Evolutionary conservation across 495 filamentous ascomycete genomes (phyloP).

Genomic region (Aspergillus saccharolyticus): DNA sequence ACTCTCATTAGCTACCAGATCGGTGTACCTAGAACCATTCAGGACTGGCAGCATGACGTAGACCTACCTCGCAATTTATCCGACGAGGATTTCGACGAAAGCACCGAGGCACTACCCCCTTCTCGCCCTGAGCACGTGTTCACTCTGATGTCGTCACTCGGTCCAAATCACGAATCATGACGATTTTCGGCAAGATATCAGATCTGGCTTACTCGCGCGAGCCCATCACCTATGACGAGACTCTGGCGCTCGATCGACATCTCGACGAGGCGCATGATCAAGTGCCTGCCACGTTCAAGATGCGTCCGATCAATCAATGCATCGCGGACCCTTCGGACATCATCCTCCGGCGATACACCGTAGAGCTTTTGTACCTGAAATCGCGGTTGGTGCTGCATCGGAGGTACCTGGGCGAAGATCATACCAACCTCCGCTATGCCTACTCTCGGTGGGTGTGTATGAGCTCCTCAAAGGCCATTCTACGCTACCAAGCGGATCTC

Average conservation of each 20-base stretch:
- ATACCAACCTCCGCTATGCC: conserved; percentile 64
- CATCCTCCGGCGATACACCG: conserved; percentile 74
- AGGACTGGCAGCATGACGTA: conserved; percentile 41
- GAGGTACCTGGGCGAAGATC: conserved; percentile 67
- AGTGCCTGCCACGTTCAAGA: conserved; percentile 64
- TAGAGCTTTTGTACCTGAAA: conserved; percentile 81
- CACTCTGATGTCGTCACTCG: conserved; percentile 33
- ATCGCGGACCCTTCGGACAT: conserved; percentile 68
- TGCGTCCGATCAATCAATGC: conserved; percentile 66
- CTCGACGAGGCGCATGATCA: conserved; percentile 63
- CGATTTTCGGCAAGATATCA: conserved; percentile 40
- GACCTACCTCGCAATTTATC: conserved; percentile 37
- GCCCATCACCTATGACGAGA: conserved; percentile 66
- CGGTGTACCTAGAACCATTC: conserved; percentile 41
- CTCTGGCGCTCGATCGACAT: conserved; percentile 66
- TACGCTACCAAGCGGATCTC: conserved; percentile 71
- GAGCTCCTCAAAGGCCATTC: conserved; percentile 68
- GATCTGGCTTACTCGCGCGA: conserved; percentile 40
- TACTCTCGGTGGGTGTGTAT: conserved; percentile 80
- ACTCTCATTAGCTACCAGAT: conserved; percentile 41
- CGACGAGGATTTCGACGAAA: conserved; percentile 41
- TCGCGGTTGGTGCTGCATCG: conserved; percentile 78
- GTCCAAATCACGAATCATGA: conserved; percentile 39
- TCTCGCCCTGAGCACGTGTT: conserved; percentile 31
- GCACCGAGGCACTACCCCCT: conserved; percentile 31